Evolutionary conservation across 2,329 filamentous ascomycete species (phyloP).

Genomic region (Thielaviopsis populi): DNA sequence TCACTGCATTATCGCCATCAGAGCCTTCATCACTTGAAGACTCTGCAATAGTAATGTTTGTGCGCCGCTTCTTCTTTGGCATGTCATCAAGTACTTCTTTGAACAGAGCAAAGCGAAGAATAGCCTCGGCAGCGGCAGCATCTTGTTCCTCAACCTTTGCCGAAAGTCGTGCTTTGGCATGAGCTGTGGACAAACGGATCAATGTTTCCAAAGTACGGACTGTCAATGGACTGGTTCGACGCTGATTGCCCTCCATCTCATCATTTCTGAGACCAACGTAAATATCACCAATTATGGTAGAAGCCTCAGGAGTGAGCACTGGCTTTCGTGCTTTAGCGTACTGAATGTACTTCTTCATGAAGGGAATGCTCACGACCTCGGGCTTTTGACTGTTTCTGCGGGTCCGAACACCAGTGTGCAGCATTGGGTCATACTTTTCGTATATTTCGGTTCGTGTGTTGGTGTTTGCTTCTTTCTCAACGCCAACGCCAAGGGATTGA

Average conservation of each 20-base stretch:
- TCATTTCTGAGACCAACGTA: conserved; percentile 92
- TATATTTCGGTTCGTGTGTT: conserved; percentile 73
- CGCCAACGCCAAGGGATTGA: conserved; percentile 75
- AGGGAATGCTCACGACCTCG: conserved; percentile 87
- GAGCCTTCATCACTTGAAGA: conserved; percentile 44
- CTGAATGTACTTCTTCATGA: conserved; percentile 99
- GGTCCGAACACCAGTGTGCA: conserved; percentile 77
- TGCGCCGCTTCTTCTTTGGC: conserved; percentile 66
- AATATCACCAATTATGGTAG: conserved; percentile 77
- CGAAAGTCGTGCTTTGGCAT: conserved; percentile 83
- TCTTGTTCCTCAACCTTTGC: conserved; percentile 81
- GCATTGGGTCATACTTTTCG: conserved; percentile 92
- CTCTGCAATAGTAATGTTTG: conserved; percentile 44
- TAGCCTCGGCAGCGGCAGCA: conserved; percentile 71
- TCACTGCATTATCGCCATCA: conserved; percentile 22
- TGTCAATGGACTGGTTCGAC: conserved; percentile 86
- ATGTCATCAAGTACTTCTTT: conserved; percentile 78
- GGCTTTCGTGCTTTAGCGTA: conserved; percentile 92
- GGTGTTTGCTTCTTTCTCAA: conserved; percentile 60
- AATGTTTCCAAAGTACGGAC: conserved; percentile 93
- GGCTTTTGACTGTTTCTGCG: conserved; percentile 63
- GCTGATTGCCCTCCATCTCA: conserved; percentile 85
- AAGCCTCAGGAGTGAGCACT: conserved; percentile 75
- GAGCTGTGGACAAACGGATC: conserved; percentile 93
- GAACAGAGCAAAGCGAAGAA: conserved; percentile 88